Base-by-base conservation (phyloP, 441 rosid genomes). In the Syzygium syzygioides region DNA sequence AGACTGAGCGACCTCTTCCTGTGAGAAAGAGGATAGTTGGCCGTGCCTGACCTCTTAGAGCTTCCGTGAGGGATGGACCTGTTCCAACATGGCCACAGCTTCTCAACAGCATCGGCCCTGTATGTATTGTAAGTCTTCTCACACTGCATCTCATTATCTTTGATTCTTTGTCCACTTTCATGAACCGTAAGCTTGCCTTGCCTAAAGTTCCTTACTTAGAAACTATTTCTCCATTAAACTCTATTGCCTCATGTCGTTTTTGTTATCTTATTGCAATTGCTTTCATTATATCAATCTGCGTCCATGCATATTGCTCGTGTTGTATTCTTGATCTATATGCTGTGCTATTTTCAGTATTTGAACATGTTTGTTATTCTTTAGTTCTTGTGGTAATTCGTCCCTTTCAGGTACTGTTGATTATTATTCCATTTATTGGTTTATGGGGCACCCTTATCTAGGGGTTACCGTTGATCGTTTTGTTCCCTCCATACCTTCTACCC, bases 61-160 rank as follows among this genome's bases (percentile, higher is more conserved):
- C 95, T 85, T 91, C 94, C 64, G 96, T 95, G n/a, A 96, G 95
- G 93, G 96, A 93, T 34, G 99, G 99, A 87, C 88, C 91, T 85
- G 94, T 97, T 91, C 98, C 97, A 88, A 95, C 93, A 88, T 96
- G 99, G 98, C 94, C 99, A n/a, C 94, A 96, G 89, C 90, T 97
- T 86, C 94, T 94, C 57, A 91, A 91, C 83, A 85, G 88, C 87
- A 2, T 34, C 6, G 3, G 45, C 23, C 90, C 92, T 90, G 93
- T 96, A 32, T 97, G 99, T 92, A 89, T 90, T 56, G 99, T 97
- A 89, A 93, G 98, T 92, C 64, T 10, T 12, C 11, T 20, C 23
- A 30, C 76, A 15, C 37, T 30, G 76, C 76, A 30, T 30, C 76
- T 64, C 41, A 30, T 64, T 64, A 64, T n/a, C 3, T 2, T n/a